Evolutionary conservation across 352 stramenopile genomes (phyloP).

Genomic region (Blastocystis hominis): DNA sequence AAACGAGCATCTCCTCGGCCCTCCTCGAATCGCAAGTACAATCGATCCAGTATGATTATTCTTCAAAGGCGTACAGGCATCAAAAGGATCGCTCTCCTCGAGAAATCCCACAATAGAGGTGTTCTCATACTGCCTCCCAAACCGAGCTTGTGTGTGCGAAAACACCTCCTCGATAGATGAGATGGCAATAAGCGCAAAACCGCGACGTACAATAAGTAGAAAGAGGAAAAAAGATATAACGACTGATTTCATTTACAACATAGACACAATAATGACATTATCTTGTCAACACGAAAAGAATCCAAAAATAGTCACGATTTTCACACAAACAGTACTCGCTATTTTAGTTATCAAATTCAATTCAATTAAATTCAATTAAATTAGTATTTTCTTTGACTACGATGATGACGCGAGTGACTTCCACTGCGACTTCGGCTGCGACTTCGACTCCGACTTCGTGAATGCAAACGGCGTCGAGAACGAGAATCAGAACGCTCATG

Average conservation of each 20-base stretch:
- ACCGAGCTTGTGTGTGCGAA: neutral
- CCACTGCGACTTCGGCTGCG: neutral
- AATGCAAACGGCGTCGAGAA: neutral
- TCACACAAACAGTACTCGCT: neutral
- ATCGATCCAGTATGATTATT: neutral
- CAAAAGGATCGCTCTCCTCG: neutral
- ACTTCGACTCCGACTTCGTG: neutral
- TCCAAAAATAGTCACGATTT: neutral
- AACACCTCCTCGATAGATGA: neutral
- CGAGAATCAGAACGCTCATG: neutral
- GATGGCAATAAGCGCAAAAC: neutral
- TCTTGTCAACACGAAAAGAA: conserved; percentile 6
- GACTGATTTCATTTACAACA: neutral
- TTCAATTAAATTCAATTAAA: neutral
- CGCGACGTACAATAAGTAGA: neutral
- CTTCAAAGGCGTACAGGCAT: neutral
- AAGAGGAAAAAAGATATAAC: neutral
- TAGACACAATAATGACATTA: neutral
- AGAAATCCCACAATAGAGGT: neutral
- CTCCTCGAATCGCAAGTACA: conserved; percentile 11
- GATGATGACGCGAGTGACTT: neutral
- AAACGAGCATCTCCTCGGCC: neutral
- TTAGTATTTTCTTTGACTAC: neutral
- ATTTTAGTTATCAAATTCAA: too few relatives aligned
- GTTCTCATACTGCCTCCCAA: conserved; percentile 13